Conservation (phyloP, 495 filamentous ascomycete genomes). For the Hypoxylon fuscum region DNA sequence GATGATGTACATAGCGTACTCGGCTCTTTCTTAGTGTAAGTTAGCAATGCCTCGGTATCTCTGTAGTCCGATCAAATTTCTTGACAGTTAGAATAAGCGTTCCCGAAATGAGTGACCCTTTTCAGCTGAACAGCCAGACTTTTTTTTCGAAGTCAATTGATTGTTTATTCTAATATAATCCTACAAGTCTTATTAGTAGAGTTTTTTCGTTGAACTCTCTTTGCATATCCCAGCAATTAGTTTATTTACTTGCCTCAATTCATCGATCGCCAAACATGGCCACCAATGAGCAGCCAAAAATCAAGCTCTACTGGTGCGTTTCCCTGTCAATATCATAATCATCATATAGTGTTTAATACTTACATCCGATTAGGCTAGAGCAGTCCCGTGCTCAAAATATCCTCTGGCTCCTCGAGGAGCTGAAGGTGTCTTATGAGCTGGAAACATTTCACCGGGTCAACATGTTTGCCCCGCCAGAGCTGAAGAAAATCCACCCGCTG, state of each 20-base stretch:
- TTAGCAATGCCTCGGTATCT: neutral
- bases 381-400: slow-evolving; percentile 84
- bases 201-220: no score
- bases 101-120: no score
- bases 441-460: slow-evolving; percentile 73
- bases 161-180: no score
- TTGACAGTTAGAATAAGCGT: no score
- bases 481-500: slow-evolving; percentile 81
- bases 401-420: slow-evolving; percentile 88
- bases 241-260: neutral
- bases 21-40: no score
- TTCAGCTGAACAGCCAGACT: no score
- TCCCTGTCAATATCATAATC: neutral
- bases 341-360: slow-evolving; percentile 5
- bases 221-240: neutral
- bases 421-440: slow-evolving; percentile 79
- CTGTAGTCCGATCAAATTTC: no score
- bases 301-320: slow-evolving; percentile 79
- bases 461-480: slow-evolving; percentile 71
- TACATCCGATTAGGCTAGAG: slow-evolving; percentile 66
- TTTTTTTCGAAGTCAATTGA: no score
- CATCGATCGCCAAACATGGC: slow-evolving; percentile 35
- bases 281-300: slow-evolving; percentile 59
- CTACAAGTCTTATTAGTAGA: no score
- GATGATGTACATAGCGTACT: no score